Conservation (phyloP, 495 filamentous ascomycete genomes). For the Lentithecium fluviatile region DNA sequence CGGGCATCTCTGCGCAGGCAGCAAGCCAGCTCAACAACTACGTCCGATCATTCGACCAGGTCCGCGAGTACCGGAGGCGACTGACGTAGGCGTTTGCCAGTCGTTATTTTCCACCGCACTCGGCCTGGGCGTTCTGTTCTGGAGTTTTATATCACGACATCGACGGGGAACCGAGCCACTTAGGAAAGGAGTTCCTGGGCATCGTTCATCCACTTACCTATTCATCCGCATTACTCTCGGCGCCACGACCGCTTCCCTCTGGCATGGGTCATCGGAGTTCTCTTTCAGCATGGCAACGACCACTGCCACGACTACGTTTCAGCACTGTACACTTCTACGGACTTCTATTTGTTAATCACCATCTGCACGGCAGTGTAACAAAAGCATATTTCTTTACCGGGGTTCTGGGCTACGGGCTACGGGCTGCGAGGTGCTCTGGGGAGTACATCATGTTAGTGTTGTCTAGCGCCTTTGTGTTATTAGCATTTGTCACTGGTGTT, state of each 20-base stretch:
- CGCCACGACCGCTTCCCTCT: neutral
- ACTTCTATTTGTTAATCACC: constrained; percentile 8
- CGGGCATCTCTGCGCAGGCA: constrained; percentile 69
- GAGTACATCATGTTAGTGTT: neutral
- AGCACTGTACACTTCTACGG: constrained; percentile 21
- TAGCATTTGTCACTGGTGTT: constrained; percentile 13
- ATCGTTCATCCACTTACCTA: constrained; percentile 1
- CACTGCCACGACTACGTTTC: constrained; percentile 8
- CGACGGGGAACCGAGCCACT: constrained; percentile 13
- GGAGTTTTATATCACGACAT: constrained; percentile 21
- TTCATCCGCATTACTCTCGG: constrained; percentile 14
- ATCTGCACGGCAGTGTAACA: constrained; percentile 11
- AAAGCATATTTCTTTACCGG: constrained; percentile 9
- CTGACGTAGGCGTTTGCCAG: constrained; percentile 41
- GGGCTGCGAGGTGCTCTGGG: no score
- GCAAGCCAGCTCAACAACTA: constrained; percentile 81
- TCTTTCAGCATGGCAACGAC: neutral
- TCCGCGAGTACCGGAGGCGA: constrained; percentile 63
- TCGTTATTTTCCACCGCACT: constrained; percentile 7
- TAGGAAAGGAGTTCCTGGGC: constrained; percentile 5
- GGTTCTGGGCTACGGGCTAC: no score
- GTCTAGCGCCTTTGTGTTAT: constrained; percentile 18
- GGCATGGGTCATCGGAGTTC: constrained; percentile 22
- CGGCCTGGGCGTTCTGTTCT: constrained; percentile 11
- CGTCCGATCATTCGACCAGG: constrained; percentile 82